Evolutionary conservation across 768 basidiomycete genomes (phyloP).

Genomic region (Rhodosporidiobolus odoratus): DNA sequence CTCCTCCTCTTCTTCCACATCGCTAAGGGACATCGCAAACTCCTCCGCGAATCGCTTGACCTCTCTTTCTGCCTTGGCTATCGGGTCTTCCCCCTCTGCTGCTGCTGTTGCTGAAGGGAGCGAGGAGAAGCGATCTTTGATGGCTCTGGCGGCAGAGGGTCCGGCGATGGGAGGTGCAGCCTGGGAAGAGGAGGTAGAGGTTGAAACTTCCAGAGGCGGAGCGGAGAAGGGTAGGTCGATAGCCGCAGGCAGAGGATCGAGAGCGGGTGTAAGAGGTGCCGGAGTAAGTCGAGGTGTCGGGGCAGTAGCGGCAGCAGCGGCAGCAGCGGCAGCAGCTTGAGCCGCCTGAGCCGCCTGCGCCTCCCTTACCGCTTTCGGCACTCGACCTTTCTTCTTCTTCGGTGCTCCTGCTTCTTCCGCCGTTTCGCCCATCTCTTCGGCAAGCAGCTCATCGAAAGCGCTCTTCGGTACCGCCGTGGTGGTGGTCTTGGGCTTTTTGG

Average conservation of each 20-base stretch:
- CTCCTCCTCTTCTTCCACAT: neutral
- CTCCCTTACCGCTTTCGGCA: neutral
- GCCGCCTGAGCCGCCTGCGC: neutral
- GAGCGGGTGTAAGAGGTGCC: neutral
- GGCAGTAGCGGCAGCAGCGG: neutral
- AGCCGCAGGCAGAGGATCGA: no score
- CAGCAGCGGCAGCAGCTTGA: neutral
- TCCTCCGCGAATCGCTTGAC: neutral
- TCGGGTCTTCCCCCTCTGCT: neutral
- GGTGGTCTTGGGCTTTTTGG: constrained; percentile 2
- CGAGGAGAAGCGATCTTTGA: neutral
- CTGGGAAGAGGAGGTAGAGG: neutral
- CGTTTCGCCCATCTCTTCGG: neutral
- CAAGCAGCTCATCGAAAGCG: constrained; percentile 27
- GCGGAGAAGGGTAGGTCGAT: neutral
- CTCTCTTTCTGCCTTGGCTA: neutral
- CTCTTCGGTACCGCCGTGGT: neutral
- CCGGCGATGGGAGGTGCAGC: neutral
- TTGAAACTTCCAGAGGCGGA: no score
- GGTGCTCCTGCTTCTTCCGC: neutral
- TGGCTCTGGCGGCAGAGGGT: neutral
- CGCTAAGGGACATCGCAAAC: neutral
- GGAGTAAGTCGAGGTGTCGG: neutral
- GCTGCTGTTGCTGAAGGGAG: neutral
- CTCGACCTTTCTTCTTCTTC: neutral